Evolutionary conservation across 2,329 filamentous ascomycete genomes (phyloP), one percentile per base, ranked within the genome.

Genomic region (Penicillium verrucosum): DNA sequence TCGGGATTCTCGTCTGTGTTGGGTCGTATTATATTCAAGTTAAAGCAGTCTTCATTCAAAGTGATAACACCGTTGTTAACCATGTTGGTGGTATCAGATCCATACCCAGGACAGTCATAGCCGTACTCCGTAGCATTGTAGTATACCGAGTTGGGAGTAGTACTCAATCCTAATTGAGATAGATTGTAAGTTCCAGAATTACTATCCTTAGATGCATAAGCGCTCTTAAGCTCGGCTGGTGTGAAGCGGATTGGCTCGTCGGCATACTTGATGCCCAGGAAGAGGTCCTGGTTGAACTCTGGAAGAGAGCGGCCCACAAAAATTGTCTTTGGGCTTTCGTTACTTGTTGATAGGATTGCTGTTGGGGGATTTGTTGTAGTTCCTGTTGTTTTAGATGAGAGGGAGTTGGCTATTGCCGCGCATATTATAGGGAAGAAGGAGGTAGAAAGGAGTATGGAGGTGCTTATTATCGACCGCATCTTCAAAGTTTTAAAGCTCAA

Each of bases 41-140:
- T 70, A 25, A 67, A 45, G 41, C 69, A 71, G 47, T 70, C 60
- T 52, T 71, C 68, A 30, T 58, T 58, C 47, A 68, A 37, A 12
- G 49, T 36, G 25, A 67, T 63, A 14, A 62, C 46, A 1, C 68
- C 65, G 40, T 49, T 50, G 5, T 63, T 49, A 11, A 68, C 60
- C 16, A 70, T 37, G 3, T 55, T 62, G 3, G 60, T 66, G 16
- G 66, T 65, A 43, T 71, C 68, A 1, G 67, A 70, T 23, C 69
- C 69, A 49, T 70, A 71, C 2, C 63, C 67, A 11, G 69, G 69
- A 50, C 69, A 70, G n/a, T 71, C 68, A 27, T 65, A 56, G 12
- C 68, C 68, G 47, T 71, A 71, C n/a, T 63, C 45, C 1, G 67
- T 68, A 1, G 67, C 68, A 51, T 70, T 69, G 57, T 70, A 70